A percentile compares a stretch with the other conserved stretches of the same genome.
Evolutionary conservation across 495 filamentous ascomycete species (phyloP).

Genomic region (Penicillium dipodomyicola): DNA sequence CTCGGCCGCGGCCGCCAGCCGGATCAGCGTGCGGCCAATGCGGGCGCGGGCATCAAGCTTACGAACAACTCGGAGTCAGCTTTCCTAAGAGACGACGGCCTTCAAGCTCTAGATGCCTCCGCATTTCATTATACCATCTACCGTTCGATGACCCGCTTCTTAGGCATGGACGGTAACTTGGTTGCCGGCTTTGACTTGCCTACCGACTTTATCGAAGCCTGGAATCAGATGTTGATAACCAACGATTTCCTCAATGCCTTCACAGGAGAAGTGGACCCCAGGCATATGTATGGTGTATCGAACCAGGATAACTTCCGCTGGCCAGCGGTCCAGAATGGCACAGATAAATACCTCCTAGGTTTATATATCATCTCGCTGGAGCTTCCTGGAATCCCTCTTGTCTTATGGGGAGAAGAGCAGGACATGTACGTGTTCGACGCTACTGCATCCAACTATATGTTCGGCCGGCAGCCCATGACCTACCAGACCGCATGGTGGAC

Average conservation of each 20-base stretch:
- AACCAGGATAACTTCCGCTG: conserved; percentile 55
- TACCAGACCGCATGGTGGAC: conserved; percentile 51
- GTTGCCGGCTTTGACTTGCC: conserved; percentile 40
- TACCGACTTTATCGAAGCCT: conserved; percentile 45
- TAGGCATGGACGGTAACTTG: conserved; percentile 48
- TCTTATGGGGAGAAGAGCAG: conserved; percentile 55
- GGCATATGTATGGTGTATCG: conserved; percentile 51
- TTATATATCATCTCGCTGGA: conserved; percentile 46
- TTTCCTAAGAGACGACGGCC: conserved; percentile 34
- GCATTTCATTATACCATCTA: conserved; percentile 53
- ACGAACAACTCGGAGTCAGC: conserved; percentile 30
- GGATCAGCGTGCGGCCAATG: conserved; percentile 30
- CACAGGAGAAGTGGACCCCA: conserved; percentile 50
- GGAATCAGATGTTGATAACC: conserved; percentile 41
- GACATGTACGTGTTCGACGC: conserved; percentile 51
- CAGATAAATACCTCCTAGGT: conserved; percentile 44
- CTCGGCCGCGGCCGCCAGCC: conserved; percentile 40
- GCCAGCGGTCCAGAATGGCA: conserved; percentile 50
- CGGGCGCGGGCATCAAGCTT: conserved; percentile 30
- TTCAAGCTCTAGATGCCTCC: conserved; percentile 43
- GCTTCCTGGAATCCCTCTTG: conserved; percentile 50
- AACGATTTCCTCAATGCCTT: conserved; percentile 51
- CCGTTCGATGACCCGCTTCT: conserved; percentile 47
- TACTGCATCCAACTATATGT: conserved; percentile 50
- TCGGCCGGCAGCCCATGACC: conserved; percentile 49